Percentiles rank a stretch among this genome's conserved stretches.
These are phyloP conservation scores for Fomitopsis serialis DNA, from an alignment of 768 basidiomycete genomes.

Conservation along the genomic window DNA sequence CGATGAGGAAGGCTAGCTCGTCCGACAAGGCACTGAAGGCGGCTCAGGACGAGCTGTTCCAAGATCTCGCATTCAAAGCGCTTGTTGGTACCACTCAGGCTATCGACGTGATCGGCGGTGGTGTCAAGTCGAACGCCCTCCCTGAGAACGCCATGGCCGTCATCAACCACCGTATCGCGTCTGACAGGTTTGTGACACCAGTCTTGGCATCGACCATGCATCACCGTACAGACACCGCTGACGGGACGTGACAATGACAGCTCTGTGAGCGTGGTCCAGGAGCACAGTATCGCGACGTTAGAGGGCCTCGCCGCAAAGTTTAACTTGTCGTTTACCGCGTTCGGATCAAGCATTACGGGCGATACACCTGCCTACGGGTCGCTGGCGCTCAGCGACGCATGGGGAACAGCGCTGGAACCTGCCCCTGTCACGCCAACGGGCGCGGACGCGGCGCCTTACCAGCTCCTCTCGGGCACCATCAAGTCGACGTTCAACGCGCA, in stretches of 20 bases:
- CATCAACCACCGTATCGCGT: slow-evolving; percentile 21
- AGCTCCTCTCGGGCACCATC: slow-evolving; percentile 39
- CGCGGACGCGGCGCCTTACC: slow-evolving; percentile 29
- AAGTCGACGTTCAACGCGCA: slow-evolving; percentile 31
- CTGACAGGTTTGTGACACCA: slow-evolving; percentile 18
- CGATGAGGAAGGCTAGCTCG: slow-evolving; percentile 20
- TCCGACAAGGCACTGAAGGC: slow-evolving; percentile 27
- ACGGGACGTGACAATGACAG: slow-evolving; percentile 13
- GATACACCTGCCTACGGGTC: slow-evolving; percentile 27
- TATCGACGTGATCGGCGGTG: slow-evolving; percentile 36
- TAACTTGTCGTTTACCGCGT: slow-evolving; percentile 37
- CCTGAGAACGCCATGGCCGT: slow-evolving; percentile 31
- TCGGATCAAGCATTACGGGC: slow-evolving; percentile 28
- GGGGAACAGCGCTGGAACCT: slow-evolving; percentile 29
- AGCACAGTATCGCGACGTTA: slow-evolving; percentile 24
- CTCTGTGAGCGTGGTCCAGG: slow-evolving; percentile 25
- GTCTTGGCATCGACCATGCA: neutral
- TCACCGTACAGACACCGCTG: neutral
- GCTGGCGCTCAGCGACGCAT: slow-evolving; percentile 33
- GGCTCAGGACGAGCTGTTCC: slow-evolving; percentile 27
- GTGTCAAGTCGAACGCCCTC: slow-evolving; percentile 39
- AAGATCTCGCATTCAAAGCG: slow-evolving; percentile 20
- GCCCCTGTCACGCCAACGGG: slow-evolving; percentile 38
- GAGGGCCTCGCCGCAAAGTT: slow-evolving; percentile 27
- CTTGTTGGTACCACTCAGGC: slow-evolving; percentile 38